Evolutionary conservation across 805 yeast species (phyloP), one percentile per base, ranked within the genome.

Genomic region (Candida koratica): DNA sequence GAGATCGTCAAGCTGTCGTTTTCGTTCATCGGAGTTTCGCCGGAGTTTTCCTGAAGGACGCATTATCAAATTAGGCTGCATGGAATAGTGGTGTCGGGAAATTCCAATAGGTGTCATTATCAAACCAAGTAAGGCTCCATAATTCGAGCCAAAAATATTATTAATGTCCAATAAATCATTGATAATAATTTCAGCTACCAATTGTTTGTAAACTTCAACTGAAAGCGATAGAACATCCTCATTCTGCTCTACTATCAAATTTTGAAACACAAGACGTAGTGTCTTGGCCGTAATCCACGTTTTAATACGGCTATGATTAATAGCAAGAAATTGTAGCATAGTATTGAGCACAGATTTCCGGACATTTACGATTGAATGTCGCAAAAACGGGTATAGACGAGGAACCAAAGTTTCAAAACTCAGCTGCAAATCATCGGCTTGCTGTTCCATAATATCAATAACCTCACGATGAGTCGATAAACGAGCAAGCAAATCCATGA

Each of bases 41-140:
- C 46, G 39, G 69, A 55, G 34, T 48, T 69, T 53, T 1, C 93
- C 94, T 9, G 95, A 83, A 1, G 97, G 95, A 45, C 84, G 77
- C 52, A 90, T 63, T 27, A 93, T 75, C 34, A 78, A 69, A n/a
- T 70, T 64, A 0, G 84, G 66, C 46, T 84, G 80, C 96, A 93
- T 86, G 22, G 78, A 75, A 57, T 86, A 93, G 48, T 81, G 84
- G 55, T 82, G 84, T 45, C 97, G 79, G 4, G 95, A 84, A 37
- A 88, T 79, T 42, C 99, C 98, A 40, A 93, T 84, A 3, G 99
- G 99, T 0, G 97, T 90, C 81, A 86, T 81, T 29, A 87, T 53
- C 28, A 93, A 64, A 11, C 79, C 73, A 36, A 83, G 60, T 41
- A 81, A 64, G 6, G 87, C 82, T 31, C 64, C 65, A 32, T 76